These are phyloP conservation scores for Azolla pinnata DNA, from an alignment of 75 land plant species.

Conservation along the genomic window DNA sequence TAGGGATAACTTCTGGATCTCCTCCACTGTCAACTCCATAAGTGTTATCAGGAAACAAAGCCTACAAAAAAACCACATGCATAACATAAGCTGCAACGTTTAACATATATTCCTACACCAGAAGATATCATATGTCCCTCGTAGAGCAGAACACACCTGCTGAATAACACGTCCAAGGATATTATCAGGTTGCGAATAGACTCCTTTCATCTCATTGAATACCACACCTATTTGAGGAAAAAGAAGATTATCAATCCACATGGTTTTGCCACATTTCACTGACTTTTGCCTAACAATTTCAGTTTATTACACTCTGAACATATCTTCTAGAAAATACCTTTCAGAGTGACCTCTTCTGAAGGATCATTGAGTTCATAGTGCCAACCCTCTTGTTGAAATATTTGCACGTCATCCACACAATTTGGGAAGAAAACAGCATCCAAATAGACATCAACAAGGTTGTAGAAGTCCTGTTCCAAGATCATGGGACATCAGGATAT, in stretches of 20 bases:
- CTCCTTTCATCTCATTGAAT: constrained; percentile 99
- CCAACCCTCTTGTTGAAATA: constrained; percentile 99
- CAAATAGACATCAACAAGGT: constrained; percentile 93
- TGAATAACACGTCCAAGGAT: constrained; percentile 70
- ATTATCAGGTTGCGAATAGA: constrained; percentile 96
- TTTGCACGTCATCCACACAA: constrained; percentile 78
- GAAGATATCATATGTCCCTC: background rate
- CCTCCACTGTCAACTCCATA: constrained; percentile 99
- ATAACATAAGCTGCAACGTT: background rate
- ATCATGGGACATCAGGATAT: no score
- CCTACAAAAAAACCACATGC: constrained; percentile 39
- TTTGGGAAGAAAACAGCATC: constrained; percentile 98
- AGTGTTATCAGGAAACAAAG: constrained; percentile 84
- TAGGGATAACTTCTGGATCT: constrained; percentile 90
- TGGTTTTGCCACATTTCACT: no score
- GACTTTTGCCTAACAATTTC: no score
- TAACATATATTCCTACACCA: background rate
- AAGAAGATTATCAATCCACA: no score
- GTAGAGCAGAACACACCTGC: constrained; percentile 45
- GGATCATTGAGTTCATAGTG: constrained; percentile 92
- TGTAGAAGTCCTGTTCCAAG: constrained; percentile 89
- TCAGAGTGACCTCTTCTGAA: constrained; percentile 80
- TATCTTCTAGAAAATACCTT: constrained; percentile 37
- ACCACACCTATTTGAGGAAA: constrained; percentile 90
- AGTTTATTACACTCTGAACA: no score